Conservation (phyloP, 31 red algal species). For the Endocladia muricata region DNA sequence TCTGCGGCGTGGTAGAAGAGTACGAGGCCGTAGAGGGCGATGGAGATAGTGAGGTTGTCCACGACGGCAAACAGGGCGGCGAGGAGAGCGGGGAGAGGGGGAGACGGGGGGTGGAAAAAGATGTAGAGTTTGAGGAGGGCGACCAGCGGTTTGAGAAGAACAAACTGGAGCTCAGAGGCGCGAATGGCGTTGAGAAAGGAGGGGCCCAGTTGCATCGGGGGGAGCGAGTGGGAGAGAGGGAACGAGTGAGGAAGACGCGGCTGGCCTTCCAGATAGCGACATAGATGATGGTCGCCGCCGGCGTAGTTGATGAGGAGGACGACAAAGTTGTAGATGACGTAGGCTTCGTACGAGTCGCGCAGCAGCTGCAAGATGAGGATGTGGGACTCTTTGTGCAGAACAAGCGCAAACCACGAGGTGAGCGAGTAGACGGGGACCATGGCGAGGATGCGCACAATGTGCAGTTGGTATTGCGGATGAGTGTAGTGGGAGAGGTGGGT, state of each 20-base stretch:
- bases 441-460: conserved; percentile 91
- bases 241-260: conserved; percentile 86
- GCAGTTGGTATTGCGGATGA: conserved; percentile 83
- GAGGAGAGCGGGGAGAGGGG: conserved; percentile 11
- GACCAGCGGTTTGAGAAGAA: conserved; percentile 82
- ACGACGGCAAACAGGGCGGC: conserved; percentile 13
- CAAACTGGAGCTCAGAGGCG: conserved; percentile 81
- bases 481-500: conserved; percentile 70
- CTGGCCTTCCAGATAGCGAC: conserved; percentile 80
- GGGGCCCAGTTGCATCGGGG: conserved; percentile 73
- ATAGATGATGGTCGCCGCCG: conserved; percentile 82
- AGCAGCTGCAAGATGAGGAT: conserved; percentile 72
- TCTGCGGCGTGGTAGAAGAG: conserved; percentile 87
- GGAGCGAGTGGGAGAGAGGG: conserved; percentile 52
- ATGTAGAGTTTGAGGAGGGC: conserved; percentile 41
- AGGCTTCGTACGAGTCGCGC: conserved; percentile 96
- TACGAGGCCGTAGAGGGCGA: conserved; percentile 87
- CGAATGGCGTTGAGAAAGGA: conserved; percentile 80
- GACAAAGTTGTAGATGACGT: conserved; percentile 96
- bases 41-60: conserved; percentile 76
- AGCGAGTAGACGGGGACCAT: conserved; percentile 98
- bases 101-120: conserved; percentile 13
- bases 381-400: conserved; percentile 35
- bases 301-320: conserved; percentile 89
- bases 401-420: conserved; percentile 73